phyloP scores from a whole-genome alignment of 148 eudicot species.

The Rhododendron simsii region DNA sequence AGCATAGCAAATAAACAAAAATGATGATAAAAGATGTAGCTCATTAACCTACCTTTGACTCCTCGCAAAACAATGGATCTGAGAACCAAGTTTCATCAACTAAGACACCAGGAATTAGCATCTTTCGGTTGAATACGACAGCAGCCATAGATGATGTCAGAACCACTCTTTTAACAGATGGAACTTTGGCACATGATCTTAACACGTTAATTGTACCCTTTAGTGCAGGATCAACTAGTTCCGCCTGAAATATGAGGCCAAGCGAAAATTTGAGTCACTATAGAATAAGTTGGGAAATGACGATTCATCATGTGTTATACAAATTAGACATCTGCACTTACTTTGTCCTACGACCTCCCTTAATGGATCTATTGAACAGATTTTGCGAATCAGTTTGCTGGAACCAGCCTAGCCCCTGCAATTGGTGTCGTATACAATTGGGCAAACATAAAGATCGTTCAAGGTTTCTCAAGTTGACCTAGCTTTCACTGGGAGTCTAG shows the following conservation, averaged over 20 bases:
- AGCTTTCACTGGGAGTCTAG: too few relatives aligned
- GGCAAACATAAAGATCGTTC: too few relatives aligned
- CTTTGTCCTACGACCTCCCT: too few relatives aligned
- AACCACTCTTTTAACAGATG: slow-evolving; percentile 19
- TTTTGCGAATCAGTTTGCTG: too few relatives aligned
- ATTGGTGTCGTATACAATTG: too few relatives aligned
- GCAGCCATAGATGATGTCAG: slow-evolving; percentile 20
- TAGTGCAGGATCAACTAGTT: slow-evolving; percentile 19
- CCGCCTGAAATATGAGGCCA: slow-evolving; percentile 11
- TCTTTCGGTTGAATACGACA: neutral
- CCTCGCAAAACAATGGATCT: slow-evolving; percentile 5
- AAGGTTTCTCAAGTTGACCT: too few relatives aligned
- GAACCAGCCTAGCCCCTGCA: too few relatives aligned
- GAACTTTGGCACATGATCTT: slow-evolving; percentile 13
- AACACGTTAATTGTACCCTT: slow-evolving; percentile 17
- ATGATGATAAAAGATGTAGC: neutral
- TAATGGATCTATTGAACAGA: too few relatives aligned
- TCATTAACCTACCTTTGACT: slow-evolving; percentile 11
- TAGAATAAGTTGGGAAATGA: neutral
- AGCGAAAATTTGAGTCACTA: neutral
- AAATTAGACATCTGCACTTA: neutral
- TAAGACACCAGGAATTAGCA: slow-evolving; percentile 7
- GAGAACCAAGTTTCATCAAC: slow-evolving; percentile 24
- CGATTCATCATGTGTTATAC: neutral
- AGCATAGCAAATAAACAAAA: neutral